Evolutionary conservation across 1,284 basidiomycete genomes (phyloP).

Genomic region (Pseudozyma hubeiensis): DNA sequence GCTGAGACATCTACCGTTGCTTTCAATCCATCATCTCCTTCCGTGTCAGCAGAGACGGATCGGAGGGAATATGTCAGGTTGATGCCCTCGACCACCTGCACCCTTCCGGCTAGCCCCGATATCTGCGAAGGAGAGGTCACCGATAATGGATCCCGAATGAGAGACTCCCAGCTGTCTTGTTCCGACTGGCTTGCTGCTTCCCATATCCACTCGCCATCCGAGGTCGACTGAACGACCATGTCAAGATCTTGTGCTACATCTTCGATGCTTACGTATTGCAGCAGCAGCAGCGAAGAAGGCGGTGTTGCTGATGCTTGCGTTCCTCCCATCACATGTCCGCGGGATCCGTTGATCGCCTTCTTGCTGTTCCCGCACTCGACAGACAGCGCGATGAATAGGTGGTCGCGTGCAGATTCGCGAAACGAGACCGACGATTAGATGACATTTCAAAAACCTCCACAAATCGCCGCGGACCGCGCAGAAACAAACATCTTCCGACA

Average conservation of each 20-base stretch:
- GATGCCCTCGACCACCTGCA: slow-evolving; percentile 5
- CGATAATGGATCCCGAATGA: slow-evolving; percentile 13
- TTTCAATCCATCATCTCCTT: neutral
- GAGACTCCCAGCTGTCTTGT: slow-evolving; percentile 1
- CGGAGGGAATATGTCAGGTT: slow-evolving; percentile 19
- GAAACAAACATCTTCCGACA: neutral
- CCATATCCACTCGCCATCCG: slow-evolving; percentile 31
- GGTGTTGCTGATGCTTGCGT: neutral
- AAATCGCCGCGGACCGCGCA: slow-evolving; percentile 5
- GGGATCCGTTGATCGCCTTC: neutral
- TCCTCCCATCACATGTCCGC: slow-evolving; percentile 15
- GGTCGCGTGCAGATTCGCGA: too few species aligned
- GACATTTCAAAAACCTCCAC: neutral
- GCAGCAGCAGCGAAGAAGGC: slow-evolving; percentile 16
- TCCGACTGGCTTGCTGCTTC: slow-evolving; percentile 15
- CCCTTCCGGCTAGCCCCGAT: slow-evolving; percentile 12
- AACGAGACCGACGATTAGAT: neutral
- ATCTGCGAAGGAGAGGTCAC: neutral
- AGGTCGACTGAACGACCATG: slow-evolving; percentile 40
- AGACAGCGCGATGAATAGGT: too few species aligned
- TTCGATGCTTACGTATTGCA: slow-evolving; percentile 22
- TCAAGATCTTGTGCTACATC: slow-evolving; percentile 47
- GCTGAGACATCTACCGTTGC: slow-evolving; percentile 39
- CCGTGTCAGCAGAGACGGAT: neutral
- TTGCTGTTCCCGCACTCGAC: too few species aligned